Conservation (phyloP, 768 basidiomycete species). For the Termitomyces sp. region DNA sequence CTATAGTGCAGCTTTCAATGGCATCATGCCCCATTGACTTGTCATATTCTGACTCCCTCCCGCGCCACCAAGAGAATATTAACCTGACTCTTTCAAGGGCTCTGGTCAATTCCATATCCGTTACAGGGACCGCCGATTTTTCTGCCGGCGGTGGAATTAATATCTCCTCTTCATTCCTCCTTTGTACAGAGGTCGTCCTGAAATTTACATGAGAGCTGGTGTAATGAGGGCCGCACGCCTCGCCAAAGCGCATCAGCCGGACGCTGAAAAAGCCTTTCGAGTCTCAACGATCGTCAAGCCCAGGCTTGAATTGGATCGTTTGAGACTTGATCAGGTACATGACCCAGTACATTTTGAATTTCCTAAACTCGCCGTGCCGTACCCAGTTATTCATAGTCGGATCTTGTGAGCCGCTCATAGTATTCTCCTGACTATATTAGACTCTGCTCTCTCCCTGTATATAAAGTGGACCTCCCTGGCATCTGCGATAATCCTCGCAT, state of each 20-base stretch:
- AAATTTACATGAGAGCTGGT: conserved; percentile 69
- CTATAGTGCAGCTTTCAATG: conserved; percentile 46
- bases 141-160: conserved; percentile 25
- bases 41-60: conserved; percentile 15
- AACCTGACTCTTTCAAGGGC: conserved; percentile 50
- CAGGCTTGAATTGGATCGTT: too few species aligned
- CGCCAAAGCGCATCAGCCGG: conserved; percentile 49
- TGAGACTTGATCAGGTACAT: too few species aligned
- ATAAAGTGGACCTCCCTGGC: background rate
- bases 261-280: conserved; percentile 93
- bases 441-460: too few species aligned
- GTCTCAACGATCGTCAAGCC: too few species aligned
- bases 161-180: conserved; percentile 62
- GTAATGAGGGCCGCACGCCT: conserved; percentile 58
- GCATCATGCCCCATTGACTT: conserved; percentile 29
- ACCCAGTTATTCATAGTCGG: too few species aligned
- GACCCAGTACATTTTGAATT: too few species aligned
- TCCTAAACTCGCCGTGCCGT: too few species aligned
- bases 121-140: too few species aligned
- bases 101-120: too few species aligned
- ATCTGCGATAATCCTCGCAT: background rate
- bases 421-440: too few species aligned
- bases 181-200: conserved; percentile 62
- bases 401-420: too few species aligned
- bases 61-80: conserved; percentile 21